A percentile compares a stretch with the other conserved stretches of the same genome.
Conservation (phyloP, 306 rosid species). For the Purshia tridentata region DNA sequence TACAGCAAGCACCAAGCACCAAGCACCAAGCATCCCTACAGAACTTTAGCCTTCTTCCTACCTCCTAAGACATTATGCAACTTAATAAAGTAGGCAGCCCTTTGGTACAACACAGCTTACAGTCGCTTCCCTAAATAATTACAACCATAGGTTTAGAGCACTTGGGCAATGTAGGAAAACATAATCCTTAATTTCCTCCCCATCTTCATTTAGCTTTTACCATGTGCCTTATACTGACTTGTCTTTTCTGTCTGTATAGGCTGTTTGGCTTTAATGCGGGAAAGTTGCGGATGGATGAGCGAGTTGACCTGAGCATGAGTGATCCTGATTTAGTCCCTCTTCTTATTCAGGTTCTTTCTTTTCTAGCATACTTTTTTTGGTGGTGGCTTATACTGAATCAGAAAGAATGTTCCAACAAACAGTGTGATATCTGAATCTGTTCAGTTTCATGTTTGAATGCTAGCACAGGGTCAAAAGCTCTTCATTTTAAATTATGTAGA, state of each 20-base stretch:
- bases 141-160: no score
- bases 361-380: neutral
- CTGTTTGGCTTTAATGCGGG: constrained; percentile 79
- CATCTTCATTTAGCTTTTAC: neutral
- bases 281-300: constrained; percentile 86
- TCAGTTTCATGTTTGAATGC: neutral
- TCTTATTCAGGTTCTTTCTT: constrained; percentile 66
- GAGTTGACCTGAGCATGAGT: constrained; percentile 85
- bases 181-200: no score
- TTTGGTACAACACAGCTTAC: no score
- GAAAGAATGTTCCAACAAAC: neutral
- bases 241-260: constrained; percentile 48
- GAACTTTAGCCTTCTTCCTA: neutral
- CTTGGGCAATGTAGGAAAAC: no score
- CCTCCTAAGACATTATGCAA: no score
- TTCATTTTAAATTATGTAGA: neutral
- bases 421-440: neutral
- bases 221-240: constrained; percentile 8
- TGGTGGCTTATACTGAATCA: constrained; percentile 6
- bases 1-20: no score
- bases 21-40: no score
- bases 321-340: constrained; percentile 96
- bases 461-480: no score
- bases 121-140: no score
- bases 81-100: no score